Conservation (phyloP, 345 rosid genomes). For the Raphanus sativus region DNA sequence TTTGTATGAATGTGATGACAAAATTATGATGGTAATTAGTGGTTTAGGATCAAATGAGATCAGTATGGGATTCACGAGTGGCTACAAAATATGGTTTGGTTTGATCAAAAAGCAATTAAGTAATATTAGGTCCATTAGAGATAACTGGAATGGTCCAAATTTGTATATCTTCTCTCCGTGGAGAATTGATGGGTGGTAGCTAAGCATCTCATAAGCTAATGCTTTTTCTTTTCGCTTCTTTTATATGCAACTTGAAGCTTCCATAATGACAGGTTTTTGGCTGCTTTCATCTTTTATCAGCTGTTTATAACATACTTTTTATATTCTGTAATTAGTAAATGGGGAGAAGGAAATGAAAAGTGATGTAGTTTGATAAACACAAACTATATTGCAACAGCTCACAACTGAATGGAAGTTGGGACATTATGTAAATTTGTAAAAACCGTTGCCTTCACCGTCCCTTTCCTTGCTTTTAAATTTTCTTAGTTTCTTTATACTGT, state of each 20-base stretch:
- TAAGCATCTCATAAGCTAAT: conserved; percentile 13
- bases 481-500: neutral
- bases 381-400: conserved; percentile 11
- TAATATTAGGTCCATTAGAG: conserved; percentile 23
- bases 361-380: conserved; percentile 25
- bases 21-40: neutral
- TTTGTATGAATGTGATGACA: neutral
- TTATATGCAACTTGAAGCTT: conserved; percentile 32
- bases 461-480: neutral
- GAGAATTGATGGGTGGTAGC: conserved; percentile 23
- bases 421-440: neutral
- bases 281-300: neutral
- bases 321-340: neutral
- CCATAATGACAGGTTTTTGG: conserved; percentile 26
- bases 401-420: neutral
- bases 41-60: conserved; percentile 1
- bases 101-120: conserved; percentile 15
- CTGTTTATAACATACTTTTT: neutral
- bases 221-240: conserved; percentile 18
- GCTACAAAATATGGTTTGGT: conserved; percentile 24
- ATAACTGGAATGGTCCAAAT: conserved; percentile 32
- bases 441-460: neutral
- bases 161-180: conserved; percentile 26
- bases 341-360: conserved; percentile 22
- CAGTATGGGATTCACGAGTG: conserved; percentile 5